Conservation (phyloP, 1,284 basidiomycete species). For the Moesziomyces sp. region DNA sequence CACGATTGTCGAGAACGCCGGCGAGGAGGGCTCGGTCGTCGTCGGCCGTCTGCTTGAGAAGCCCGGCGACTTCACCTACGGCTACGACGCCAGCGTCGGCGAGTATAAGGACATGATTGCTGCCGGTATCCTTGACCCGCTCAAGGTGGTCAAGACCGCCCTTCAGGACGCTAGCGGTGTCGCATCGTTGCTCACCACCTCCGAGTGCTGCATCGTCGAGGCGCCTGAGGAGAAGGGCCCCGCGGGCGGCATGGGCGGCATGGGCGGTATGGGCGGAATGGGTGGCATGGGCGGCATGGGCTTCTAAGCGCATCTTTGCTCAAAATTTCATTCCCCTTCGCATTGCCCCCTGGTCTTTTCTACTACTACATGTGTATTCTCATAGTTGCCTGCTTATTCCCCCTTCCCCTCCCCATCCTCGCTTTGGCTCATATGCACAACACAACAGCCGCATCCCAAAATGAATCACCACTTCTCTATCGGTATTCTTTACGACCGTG, state of each 20-base stretch:
- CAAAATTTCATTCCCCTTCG: not conserved
- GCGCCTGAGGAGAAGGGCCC: conserved; percentile 84
- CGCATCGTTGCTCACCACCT: conserved; percentile 89
- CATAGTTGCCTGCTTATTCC: no score
- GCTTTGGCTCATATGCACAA: no score
- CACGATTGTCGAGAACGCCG: conserved; percentile 92
- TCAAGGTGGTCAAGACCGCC: conserved; percentile 66
- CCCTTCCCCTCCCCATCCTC: no score
- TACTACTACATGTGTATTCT: no score
- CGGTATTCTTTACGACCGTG: not conserved
- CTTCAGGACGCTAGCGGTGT: conserved; percentile 71
- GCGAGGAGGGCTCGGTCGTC: conserved; percentile 92
- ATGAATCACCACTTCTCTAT: no score
- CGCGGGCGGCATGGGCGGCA: conserved; percentile 67
- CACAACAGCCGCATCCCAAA: no score
- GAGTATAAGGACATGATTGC: conserved; percentile 95
- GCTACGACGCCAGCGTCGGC: conserved; percentile 90
- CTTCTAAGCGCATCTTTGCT: conserved; percentile 41
- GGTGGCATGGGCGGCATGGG: conserved; percentile 67
- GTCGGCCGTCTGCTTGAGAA: conserved; percentile 75
- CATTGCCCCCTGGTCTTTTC: no score
- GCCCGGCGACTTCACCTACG: conserved; percentile 69
- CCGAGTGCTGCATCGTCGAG: conserved; percentile 91
- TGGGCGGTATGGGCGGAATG: conserved; percentile 68
- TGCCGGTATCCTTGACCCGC: conserved; percentile 82